These are phyloP conservation scores for Lyophyllum semitale DNA, from an alignment of 768 basidiomycete species.

Conservation along the genomic window DNA sequence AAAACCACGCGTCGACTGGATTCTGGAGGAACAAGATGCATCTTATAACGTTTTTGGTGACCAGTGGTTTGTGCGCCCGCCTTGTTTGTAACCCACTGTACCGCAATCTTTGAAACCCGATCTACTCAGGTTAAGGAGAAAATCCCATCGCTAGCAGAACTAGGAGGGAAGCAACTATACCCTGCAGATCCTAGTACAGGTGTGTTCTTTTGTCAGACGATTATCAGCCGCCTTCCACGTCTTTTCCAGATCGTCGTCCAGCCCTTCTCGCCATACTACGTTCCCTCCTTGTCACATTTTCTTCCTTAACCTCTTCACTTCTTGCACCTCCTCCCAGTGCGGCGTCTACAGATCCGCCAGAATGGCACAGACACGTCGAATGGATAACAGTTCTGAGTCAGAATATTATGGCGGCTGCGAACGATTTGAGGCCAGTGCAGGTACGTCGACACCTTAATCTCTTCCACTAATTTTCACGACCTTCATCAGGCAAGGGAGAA, in stretches of 20 bases:
- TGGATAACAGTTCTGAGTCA: slow-evolving; percentile 82
- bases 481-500: slow-evolving; percentile 69
- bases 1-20: slow-evolving; percentile 90
- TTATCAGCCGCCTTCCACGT: slow-evolving; percentile 1
- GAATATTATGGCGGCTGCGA: slow-evolving; percentile 89
- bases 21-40: slow-evolving; percentile 74
- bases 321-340: slow-evolving; percentile 63
- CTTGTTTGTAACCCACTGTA: slow-evolving; percentile 12
- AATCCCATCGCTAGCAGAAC: slow-evolving; percentile 79
- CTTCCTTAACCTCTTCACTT: slow-evolving; percentile 68
- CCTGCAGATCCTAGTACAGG: slow-evolving; percentile 71
- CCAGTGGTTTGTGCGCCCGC: slow-evolving; percentile 76
- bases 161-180: slow-evolving; percentile 81
- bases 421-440: slow-evolving; percentile 88
- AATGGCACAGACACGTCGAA: slow-evolving; percentile 76
- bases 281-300: slow-evolving; percentile 81
- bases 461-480: not conserved
- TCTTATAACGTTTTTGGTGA: slow-evolving; percentile 86
- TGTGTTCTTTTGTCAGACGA: slow-evolving; percentile 26
- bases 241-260: slow-evolving; percentile 67
- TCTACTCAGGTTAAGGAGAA: slow-evolving; percentile 72
- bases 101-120: slow-evolving; percentile 7
- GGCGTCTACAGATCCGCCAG: slow-evolving; percentile 48
- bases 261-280: slow-evolving; percentile 71
- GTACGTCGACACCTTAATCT: slow-evolving; percentile 32